Conservation (phyloP, 495 filamentous ascomycete species). For the Rhizodiscina lignyota region DNA sequence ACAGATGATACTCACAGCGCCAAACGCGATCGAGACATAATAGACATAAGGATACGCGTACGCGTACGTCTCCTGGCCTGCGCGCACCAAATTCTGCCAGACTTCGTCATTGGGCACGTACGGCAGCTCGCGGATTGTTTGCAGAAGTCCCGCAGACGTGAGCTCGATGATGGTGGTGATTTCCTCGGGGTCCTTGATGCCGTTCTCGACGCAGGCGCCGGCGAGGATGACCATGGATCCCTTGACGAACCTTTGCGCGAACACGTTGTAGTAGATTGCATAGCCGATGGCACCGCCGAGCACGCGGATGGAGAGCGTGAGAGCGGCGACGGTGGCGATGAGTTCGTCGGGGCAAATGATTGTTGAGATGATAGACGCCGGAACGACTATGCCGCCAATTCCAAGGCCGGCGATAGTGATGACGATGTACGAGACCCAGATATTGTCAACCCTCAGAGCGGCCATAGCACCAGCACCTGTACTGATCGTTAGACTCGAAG, state of each 20-base stretch:
- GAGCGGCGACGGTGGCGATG: slow-evolving; percentile 55
- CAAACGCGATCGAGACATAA: slow-evolving; percentile 3
- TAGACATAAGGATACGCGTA: slow-evolving; percentile 2
- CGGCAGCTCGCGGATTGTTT: background rate
- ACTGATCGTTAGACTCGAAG: too few relatives aligned
- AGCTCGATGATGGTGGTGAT: background rate
- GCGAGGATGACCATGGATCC: background rate
- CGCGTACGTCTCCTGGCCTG: background rate
- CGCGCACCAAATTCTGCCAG: background rate
- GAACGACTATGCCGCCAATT: slow-evolving; percentile 59
- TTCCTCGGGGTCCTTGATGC: background rate
- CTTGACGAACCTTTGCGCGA: slow-evolving; percentile 37
- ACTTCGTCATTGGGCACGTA: background rate
- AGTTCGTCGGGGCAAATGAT: slow-evolving; percentile 59
- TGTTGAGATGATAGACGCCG: slow-evolving; percentile 52
- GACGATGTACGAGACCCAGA: slow-evolving; percentile 42
- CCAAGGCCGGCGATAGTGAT: slow-evolving; percentile 49
- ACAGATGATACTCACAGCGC: background rate
- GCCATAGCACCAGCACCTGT: slow-evolving; percentile 42
- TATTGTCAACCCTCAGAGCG: slow-evolving; percentile 37
- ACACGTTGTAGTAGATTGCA: slow-evolving; percentile 58
- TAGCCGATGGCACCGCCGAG: slow-evolving; percentile 55
- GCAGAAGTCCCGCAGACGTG: background rate
- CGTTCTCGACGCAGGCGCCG: background rate
- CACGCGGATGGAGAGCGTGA: slow-evolving; percentile 42